phyloP scores from a whole-genome alignment of 306 rosid genomes.

The Glycine latifolia region DNA sequence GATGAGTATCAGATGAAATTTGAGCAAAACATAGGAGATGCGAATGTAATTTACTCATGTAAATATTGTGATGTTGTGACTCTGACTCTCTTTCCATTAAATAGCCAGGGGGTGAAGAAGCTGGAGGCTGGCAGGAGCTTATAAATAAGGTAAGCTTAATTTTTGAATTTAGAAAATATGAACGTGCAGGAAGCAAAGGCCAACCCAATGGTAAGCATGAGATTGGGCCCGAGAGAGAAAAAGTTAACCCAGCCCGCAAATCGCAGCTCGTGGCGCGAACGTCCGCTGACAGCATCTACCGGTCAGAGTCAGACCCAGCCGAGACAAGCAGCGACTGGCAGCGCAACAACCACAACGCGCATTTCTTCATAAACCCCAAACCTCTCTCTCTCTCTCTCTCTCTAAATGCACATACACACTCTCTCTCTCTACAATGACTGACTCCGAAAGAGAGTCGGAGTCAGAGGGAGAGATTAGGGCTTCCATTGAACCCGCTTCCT shows the following conservation, averaged over 20 bases:
- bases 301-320: conserved; percentile 52
- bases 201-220: too few relatives aligned
- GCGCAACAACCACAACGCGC: conserved; percentile 14
- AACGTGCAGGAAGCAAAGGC: too few relatives aligned
- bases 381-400: not conserved
- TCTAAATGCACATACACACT: not conserved
- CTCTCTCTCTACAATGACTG: conserved; percentile 29
- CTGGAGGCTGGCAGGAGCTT: too few relatives aligned
- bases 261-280: not conserved
- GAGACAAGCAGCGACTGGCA: conserved; percentile 46
- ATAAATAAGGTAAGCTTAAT: too few relatives aligned
- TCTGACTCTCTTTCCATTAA: too few relatives aligned
- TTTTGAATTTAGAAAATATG: too few relatives aligned
- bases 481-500: conserved; percentile 53
- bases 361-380: conserved; percentile 29
- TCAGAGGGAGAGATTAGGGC: conserved; percentile 43
- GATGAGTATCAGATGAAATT: too few relatives aligned
- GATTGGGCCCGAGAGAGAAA: not conserved
- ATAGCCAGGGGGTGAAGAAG: too few relatives aligned
- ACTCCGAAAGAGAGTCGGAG: conserved; percentile 10
- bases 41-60: too few relatives aligned
- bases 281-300: conserved; percentile 47
- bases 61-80: too few relatives aligned
- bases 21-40: too few relatives aligned
- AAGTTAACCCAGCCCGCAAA: not conserved